phyloP scores from a whole-genome alignment of 768 basidiomycete genomes.

The Scleroderma citrinum region DNA sequence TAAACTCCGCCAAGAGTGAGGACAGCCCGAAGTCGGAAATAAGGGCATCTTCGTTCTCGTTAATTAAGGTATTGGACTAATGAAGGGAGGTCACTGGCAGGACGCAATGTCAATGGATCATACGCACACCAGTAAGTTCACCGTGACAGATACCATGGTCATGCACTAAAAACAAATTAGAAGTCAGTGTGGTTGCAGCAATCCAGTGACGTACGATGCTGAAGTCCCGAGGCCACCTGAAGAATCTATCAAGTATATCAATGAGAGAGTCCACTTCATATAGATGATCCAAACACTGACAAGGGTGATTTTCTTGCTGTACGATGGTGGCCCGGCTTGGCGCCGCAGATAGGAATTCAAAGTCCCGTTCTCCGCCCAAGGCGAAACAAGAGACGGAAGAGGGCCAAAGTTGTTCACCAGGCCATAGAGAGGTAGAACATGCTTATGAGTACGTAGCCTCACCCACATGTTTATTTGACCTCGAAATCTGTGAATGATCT shows the following conservation, averaged over 20 bases:
- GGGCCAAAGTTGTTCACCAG: slow-evolving; percentile 15
- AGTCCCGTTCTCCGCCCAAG: slow-evolving; percentile 22
- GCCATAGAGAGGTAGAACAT: slow-evolving; percentile 17
- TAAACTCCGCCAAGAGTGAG: slow-evolving; percentile 7
- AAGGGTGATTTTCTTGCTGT: not conserved
- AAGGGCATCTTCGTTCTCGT: slow-evolving; percentile 29
- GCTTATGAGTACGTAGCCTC: slow-evolving; percentile 6
- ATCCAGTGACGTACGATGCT: slow-evolving; percentile 29
- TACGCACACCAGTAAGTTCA: slow-evolving; percentile 13
- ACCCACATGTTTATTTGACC: not conserved
- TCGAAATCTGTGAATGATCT: not conserved
- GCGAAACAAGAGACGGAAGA: slow-evolving; percentile 17
- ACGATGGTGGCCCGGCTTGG: not conserved
- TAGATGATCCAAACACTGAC: not conserved
- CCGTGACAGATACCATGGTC: slow-evolving; percentile 11
- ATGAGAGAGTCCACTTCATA: not conserved
- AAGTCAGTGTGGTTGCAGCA: not conserved
- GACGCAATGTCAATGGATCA: not conserved
- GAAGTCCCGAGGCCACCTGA: slow-evolving; percentile 35
- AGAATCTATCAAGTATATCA: not conserved
- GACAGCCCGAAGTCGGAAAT: slow-evolving; percentile 42
- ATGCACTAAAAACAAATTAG: not conserved
- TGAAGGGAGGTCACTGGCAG: not conserved
- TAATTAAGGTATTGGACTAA: slow-evolving; percentile 41
- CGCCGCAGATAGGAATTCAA: slow-evolving; percentile 14